Conservation (phyloP, 371 early-diverging fungal genomes). For the Nematocida major region DNA sequence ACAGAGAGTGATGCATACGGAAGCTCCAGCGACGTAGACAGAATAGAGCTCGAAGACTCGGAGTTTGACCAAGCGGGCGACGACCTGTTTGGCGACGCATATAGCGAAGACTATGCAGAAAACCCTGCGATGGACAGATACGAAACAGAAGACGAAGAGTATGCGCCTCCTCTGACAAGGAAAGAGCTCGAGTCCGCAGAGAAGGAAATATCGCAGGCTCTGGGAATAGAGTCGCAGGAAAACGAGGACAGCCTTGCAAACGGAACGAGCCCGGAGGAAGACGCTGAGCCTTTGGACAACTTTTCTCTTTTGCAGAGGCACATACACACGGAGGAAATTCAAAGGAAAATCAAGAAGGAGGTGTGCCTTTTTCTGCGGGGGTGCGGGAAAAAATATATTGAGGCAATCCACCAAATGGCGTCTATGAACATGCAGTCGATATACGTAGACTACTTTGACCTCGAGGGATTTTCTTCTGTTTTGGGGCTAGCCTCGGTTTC, state of each 20-base stretch:
- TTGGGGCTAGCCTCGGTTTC: conserved; percentile 29
- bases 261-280: not conserved
- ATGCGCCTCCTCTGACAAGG: conserved; percentile 9
- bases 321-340: conserved; percentile 38
- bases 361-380: conserved; percentile 51
- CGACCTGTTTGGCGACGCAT: conserved; percentile 27
- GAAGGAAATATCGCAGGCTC: conserved; percentile 16
- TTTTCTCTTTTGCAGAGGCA: conserved; percentile 19
- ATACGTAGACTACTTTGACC: conserved; percentile 59
- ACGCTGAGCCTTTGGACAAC: not conserved
- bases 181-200: conserved; percentile 35
- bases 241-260: not conserved
- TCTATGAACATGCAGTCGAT: conserved; percentile 60
- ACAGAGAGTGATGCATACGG: not conserved
- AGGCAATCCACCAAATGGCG: conserved; percentile 62
- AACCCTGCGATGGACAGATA: conserved; percentile 38
- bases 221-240: not conserved
- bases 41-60: conserved; percentile 15
- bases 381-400: conserved; percentile 57
- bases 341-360: conserved; percentile 27
- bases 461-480: conserved; percentile 23
- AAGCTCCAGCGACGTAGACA: conserved; percentile 6
- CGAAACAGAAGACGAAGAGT: conserved; percentile 43
- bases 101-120: conserved; percentile 32
- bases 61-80: conserved; percentile 18